Conservation (phyloP, 306 rosid genomes). For the Sechiopsis laciniata region DNA sequence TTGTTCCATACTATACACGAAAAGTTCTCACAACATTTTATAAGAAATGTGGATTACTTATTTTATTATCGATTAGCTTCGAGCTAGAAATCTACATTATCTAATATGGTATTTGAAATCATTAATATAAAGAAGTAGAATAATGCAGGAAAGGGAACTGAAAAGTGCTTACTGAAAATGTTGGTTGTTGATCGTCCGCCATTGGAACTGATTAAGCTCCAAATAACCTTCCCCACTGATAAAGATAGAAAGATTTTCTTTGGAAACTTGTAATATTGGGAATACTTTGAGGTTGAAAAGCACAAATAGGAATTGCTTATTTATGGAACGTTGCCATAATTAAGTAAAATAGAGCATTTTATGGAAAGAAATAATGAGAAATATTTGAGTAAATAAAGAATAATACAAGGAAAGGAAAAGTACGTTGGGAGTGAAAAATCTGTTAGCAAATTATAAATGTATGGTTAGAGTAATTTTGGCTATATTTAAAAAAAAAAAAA, state of each 20-base stretch:
- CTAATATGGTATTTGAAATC: too few relatives aligned
- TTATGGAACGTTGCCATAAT: too few relatives aligned
- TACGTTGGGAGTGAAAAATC: too few relatives aligned
- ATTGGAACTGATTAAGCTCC: constrained; percentile 13
- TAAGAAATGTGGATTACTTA: too few relatives aligned
- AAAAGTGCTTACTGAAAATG: not conserved
- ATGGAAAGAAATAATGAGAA: not conserved
- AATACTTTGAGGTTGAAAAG: not conserved
- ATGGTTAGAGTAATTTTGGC: too few relatives aligned
- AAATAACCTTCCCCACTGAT: not conserved
- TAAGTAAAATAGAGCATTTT: not conserved
- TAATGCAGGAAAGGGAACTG: not conserved
- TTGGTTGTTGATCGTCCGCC: not conserved
- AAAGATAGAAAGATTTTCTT: not conserved
- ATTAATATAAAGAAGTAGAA: not conserved
- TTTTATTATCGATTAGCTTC: too few relatives aligned
- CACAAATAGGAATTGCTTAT: not conserved
- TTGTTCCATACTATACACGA: too few relatives aligned
- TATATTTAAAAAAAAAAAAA: too few relatives aligned
- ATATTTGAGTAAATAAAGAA: too few relatives aligned
- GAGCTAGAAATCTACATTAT: too few relatives aligned
- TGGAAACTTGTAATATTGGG: not conserved
- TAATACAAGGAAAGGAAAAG: not conserved
- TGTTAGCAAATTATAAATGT: too few relatives aligned
- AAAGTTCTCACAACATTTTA: too few relatives aligned